These are phyloP conservation scores for Wallacemonas rigidus DNA, from an alignment of 208 protist species.

Conservation along the genomic window DNA sequence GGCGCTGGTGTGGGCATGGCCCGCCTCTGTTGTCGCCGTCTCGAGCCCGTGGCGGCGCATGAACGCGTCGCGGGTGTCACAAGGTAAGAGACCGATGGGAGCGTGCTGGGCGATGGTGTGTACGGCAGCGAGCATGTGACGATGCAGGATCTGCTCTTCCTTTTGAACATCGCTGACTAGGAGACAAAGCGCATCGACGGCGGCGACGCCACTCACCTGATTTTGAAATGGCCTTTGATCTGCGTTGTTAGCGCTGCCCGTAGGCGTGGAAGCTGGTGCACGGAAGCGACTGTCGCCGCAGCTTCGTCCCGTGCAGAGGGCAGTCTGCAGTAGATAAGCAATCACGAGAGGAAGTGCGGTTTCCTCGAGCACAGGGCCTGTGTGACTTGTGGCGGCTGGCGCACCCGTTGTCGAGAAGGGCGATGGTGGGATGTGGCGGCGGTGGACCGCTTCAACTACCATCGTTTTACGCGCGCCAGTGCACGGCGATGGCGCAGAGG, in stretches of 20 bases:
- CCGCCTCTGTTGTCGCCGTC: neutral
- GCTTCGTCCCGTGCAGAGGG: neutral
- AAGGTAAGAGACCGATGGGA: slow-evolving; percentile 4
- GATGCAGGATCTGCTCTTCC: slow-evolving; percentile 31
- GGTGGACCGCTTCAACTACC: neutral
- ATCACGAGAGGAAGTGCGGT: slow-evolving; percentile 3
- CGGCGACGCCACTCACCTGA: slow-evolving; percentile 7
- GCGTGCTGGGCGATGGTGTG: slow-evolving; percentile 24
- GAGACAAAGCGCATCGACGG: slow-evolving; percentile 20
- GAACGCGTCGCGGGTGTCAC: slow-evolving; percentile 14
- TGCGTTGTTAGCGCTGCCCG: neutral
- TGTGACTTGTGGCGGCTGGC: no score
- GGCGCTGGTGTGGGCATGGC: no score
- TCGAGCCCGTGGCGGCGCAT: slow-evolving; percentile 12
- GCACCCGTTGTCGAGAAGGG: no score
- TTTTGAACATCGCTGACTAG: slow-evolving; percentile 29
- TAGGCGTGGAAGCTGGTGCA: neutral
- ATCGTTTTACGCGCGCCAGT: no score
- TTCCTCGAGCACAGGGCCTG: neutral
- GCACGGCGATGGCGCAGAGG: neutral
- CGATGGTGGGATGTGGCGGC: neutral
- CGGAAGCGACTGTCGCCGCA: slow-evolving; percentile 13
- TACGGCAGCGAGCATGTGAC: slow-evolving; percentile 31
- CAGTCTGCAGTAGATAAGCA: slow-evolving; percentile 4
- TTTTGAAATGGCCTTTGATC: slow-evolving; percentile 2